Conservation (phyloP, 768 basidiomycete genomes). For the Stropharia rugosoannulata region DNA sequence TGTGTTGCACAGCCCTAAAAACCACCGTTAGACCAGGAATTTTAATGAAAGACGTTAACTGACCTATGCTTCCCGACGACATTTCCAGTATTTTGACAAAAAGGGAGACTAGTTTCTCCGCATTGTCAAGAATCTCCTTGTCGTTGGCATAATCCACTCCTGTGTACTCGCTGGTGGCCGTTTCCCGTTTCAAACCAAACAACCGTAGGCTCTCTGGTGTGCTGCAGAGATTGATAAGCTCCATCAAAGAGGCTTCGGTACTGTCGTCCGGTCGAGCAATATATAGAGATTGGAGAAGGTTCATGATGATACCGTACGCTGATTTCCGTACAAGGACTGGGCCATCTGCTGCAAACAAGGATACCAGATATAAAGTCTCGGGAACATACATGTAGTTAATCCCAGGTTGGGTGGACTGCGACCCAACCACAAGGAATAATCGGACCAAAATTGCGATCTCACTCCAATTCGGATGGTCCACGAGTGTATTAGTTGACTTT, state of each 20-base stretch:
- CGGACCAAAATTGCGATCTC: conserved; percentile 82
- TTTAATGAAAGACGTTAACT: conserved; percentile 15
- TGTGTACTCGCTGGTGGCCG: conserved; percentile 68
- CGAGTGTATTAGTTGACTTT: conserved; percentile 58
- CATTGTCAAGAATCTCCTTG: conserved; percentile 55
- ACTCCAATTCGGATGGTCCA: conserved; percentile 74
- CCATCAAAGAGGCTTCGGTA: conserved; percentile 57
- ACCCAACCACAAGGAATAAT: conserved; percentile 69
- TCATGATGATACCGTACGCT: conserved; percentile 79
- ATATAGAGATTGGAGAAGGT: conserved; percentile 78
- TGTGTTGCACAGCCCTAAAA: conserved; percentile 73
- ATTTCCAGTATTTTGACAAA: conserved; percentile 64
- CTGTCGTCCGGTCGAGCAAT: conserved; percentile 58
- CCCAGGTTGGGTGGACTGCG: conserved; percentile 59
- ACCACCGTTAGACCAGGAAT: background rate
- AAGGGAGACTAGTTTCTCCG: conserved; percentile 65
- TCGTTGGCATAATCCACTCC: conserved; percentile 55
- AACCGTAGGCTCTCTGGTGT: conserved; percentile 56
- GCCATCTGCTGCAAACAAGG: conserved; percentile 76
- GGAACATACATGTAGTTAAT: conserved; percentile 80
- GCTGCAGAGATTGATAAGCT: conserved; percentile 61
- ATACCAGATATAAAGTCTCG: conserved; percentile 78
- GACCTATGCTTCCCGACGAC: conserved; percentile 70
- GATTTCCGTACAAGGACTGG: conserved; percentile 73
- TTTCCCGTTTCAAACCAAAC: conserved; percentile 71